Conservation (phyloP, 768 basidiomycete genomes). For the Boletus pseudo-olivaceus region DNA sequence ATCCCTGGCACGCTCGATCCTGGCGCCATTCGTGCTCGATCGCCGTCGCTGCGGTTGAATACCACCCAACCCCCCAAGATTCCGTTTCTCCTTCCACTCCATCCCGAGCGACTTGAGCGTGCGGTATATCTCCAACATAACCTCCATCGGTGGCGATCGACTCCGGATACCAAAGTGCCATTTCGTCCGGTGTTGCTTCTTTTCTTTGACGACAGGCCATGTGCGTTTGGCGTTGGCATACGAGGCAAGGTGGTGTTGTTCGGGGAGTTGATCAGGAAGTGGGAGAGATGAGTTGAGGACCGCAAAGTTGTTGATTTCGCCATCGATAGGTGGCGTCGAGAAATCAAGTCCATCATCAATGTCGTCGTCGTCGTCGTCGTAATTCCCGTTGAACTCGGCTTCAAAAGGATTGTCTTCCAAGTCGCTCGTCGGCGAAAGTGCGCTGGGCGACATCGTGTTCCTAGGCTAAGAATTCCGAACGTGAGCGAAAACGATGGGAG, state of each 20-base stretch:
- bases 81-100: constrained; percentile 96
- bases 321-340: constrained; percentile 36
- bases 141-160: constrained; percentile 95
- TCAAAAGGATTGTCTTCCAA: constrained; percentile 80
- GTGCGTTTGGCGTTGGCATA: constrained; percentile 51
- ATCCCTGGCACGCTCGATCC: constrained; percentile 60
- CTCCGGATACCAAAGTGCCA: constrained; percentile 99
- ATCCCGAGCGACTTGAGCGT: constrained; percentile 87
- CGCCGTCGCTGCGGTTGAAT: constrained; percentile 32
- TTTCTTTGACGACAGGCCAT: constrained; percentile 49
- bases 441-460: constrained; percentile 62
- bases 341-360: constrained; percentile 53
- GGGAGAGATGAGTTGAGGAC: constrained; percentile 89
- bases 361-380: constrained; percentile 50
- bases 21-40: constrained; percentile 34
- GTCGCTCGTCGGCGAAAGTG: constrained; percentile 62
- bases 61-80: constrained; percentile 68
- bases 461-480: constrained; percentile 48
- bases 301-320: constrained; percentile 64
- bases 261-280: constrained; percentile 57
- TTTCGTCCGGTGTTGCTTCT: constrained; percentile 76
- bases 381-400: constrained; percentile 51
- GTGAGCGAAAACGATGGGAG: constrained; percentile 6
- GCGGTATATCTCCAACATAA: constrained; percentile 97
- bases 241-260: constrained; percentile 69